A percentile compares a stretch with the other conserved stretches of the same genome.
These are phyloP conservation scores for Geopyxis carbonaria DNA, from an alignment of 495 filamentous ascomycete species.

Conservation along the genomic window DNA sequence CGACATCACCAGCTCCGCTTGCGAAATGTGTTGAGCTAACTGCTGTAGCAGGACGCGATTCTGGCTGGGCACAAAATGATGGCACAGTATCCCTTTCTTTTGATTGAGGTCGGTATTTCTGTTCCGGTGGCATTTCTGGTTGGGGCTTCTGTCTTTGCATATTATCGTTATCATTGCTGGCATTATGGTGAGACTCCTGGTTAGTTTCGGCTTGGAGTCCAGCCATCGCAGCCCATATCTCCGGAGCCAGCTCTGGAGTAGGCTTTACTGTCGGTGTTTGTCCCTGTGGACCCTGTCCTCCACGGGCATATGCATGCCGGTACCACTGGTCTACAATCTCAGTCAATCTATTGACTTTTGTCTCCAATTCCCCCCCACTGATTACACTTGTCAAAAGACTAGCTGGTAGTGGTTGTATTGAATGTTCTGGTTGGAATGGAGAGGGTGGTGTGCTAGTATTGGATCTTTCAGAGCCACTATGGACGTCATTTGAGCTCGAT, in stretches of 20 bases:
- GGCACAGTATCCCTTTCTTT: too few relatives aligned
- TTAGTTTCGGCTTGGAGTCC: too few relatives aligned
- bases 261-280: too few relatives aligned
- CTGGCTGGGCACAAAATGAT: too few relatives aligned
- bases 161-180: too few relatives aligned
- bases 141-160: too few relatives aligned
- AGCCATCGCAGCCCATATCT: too few relatives aligned
- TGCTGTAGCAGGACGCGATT: not conserved
- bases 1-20: constrained; percentile 21
- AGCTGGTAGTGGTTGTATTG: not conserved
- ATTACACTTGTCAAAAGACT: not conserved
- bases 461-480: not conserved
- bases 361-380: constrained; percentile 19
- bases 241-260: too few relatives aligned
- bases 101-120: not conserved
- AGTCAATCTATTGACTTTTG: constrained; percentile 15
- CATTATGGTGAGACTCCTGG: too few relatives aligned
- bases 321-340: constrained; percentile 23
- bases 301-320: constrained; percentile 15
- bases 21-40: constrained; percentile 2
- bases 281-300: constrained; percentile 1
- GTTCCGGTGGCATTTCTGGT: too few relatives aligned
- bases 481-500: not conserved
- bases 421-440: not conserved
- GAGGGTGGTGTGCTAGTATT: too few relatives aligned